These are phyloP conservation scores for Penicillium sp. DNA, from an alignment of 2,329 filamentous ascomycete species.

Conservation along the genomic window DNA sequence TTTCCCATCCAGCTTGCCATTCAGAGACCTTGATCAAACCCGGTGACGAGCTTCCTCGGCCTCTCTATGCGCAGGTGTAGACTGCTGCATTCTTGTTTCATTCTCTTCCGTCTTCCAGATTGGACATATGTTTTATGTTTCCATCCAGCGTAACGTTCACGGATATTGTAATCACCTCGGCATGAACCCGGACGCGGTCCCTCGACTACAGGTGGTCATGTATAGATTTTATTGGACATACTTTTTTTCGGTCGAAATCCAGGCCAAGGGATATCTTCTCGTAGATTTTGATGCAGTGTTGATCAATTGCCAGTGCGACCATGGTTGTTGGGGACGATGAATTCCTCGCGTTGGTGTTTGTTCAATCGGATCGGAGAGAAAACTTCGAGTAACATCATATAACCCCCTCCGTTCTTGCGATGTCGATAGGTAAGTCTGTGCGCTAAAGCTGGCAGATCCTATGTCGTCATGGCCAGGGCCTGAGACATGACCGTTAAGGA, in stretches of 20 bases:
- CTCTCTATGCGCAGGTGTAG: conserved; percentile 40
- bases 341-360: neutral
- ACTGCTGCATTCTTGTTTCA: neutral
- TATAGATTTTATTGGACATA: conserved; percentile 9
- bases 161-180: neutral
- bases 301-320: neutral
- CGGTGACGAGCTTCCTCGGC: conserved; percentile 37
- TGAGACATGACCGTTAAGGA: neutral
- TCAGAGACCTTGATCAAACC: conserved; percentile 30
- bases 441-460: neutral
- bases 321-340: neutral
- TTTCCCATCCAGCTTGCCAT: conserved; percentile 29
- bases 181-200: neutral
- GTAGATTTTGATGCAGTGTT: neutral
- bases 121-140: neutral
- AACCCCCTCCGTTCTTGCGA: neutral
- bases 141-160: neutral
- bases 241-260: neutral
- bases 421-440: neutral
- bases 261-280: neutral
- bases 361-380: neutral
- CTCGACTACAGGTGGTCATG: neutral
- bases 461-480: conserved; percentile 1
- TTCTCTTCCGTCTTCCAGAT: neutral
- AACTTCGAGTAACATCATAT: neutral